Conservation (phyloP, 2,329 filamentous ascomycete genomes). For the Ophiocordyceps camponoti-rufipedis region DNA sequence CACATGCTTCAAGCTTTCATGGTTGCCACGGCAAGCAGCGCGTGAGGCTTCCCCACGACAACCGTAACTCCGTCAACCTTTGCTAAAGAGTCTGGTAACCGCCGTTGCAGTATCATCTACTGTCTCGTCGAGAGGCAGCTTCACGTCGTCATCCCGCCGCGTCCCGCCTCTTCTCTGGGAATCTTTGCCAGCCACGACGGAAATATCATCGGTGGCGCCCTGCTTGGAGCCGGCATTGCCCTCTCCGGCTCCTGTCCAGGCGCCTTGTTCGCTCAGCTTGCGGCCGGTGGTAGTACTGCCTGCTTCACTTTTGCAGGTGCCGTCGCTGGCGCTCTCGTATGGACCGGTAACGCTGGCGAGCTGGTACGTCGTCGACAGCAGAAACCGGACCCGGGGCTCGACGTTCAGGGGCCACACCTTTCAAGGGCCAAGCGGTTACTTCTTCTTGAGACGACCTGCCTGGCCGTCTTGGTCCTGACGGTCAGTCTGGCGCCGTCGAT, state of each 20-base stretch:
- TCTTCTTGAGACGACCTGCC: constrained; percentile 23
- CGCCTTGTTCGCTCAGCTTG: constrained; percentile 43
- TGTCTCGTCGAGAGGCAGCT: constrained; percentile 23
- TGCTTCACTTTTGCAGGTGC: constrained; percentile 34
- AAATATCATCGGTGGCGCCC: constrained; percentile 42
- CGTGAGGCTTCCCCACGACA: constrained; percentile 22
- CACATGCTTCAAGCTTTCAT: constrained; percentile 50
- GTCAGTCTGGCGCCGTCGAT: constrained; percentile 3
- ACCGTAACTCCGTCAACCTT: too few species aligned
- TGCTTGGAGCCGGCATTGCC: constrained; percentile 49
- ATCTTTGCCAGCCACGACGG: constrained; percentile 27
- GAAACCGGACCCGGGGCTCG: constrained; percentile 12
- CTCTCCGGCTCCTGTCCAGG: constrained; percentile 48
- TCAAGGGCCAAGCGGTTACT: constrained; percentile 18
- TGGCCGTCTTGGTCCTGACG: constrained; percentile 19
- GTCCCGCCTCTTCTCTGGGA: constrained; percentile 30
- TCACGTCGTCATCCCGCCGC: constrained; percentile 25
- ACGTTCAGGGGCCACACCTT: constrained; percentile 22
- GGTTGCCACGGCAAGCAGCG: constrained; percentile 40
- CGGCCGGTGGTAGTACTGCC: constrained; percentile 31
- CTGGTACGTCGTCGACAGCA: constrained; percentile 7
- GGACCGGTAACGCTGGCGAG: constrained; percentile 23
- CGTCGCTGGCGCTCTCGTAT: constrained; percentile 34
- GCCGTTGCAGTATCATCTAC: constrained; percentile 22
- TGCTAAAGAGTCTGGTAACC: neutral